phyloP scores from a whole-genome alignment of 2,329 filamentous ascomycete genomes.

The Aspergillus uvarum region DNA sequence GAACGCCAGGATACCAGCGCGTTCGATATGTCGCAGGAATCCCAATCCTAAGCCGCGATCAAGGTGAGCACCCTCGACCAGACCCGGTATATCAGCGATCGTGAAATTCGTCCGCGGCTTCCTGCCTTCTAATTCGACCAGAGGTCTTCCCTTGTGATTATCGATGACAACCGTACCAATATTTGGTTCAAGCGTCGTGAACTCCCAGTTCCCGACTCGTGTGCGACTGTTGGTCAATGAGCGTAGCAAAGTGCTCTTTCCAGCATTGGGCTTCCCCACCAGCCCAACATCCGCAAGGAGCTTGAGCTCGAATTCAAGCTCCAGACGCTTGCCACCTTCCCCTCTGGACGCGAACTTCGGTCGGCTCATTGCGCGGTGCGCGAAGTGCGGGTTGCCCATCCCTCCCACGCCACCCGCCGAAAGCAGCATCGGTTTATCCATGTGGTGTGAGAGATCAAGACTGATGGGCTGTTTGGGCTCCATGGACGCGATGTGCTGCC shows the following conservation, averaged over 20 bases:
- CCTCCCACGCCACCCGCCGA: constrained; percentile 86
- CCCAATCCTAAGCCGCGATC: constrained; percentile 88
- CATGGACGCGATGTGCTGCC: constrained; percentile 59
- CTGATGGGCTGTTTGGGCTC: constrained; percentile 73
- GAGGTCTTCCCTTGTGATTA: constrained; percentile 73
- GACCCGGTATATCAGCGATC: constrained; percentile 90
- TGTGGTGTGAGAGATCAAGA: constrained; percentile 72
- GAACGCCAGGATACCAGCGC: constrained; percentile 88
- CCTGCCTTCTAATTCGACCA: constrained; percentile 50
- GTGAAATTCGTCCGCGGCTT: constrained; percentile 76
- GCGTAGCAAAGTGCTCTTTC: constrained; percentile 88
- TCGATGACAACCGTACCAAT: constrained; percentile 95
- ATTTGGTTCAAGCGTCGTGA: constrained; percentile 91
- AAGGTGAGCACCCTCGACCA: constrained; percentile 89
- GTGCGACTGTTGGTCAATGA: constrained; percentile 86
- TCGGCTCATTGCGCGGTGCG: constrained; percentile 68
- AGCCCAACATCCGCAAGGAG: constrained; percentile 92
- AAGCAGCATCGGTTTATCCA: constrained; percentile 79
- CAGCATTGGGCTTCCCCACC: constrained; percentile 92
- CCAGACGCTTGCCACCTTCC: constrained; percentile 73
- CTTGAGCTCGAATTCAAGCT: constrained; percentile 87
- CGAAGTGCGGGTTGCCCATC: constrained; percentile 90
- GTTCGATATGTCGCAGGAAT: constrained; percentile 91
- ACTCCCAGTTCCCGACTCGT: constrained; percentile 90
- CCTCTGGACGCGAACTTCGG: constrained; percentile 89